Conservation (phyloP, 441 rosid genomes). For the Erodium trifolium region DNA sequence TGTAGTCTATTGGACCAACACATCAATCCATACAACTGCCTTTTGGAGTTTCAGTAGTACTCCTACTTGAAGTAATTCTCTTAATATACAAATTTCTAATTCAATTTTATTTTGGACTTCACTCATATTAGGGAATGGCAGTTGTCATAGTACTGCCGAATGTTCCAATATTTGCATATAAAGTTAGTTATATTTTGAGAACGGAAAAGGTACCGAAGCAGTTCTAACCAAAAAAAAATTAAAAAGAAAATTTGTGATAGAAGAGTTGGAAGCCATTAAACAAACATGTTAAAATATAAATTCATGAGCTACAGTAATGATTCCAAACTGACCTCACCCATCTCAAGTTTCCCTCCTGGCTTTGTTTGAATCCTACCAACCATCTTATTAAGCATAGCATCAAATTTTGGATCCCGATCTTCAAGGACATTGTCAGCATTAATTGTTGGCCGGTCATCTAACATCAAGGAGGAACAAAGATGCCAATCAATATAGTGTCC, state of each 20-base stretch:
- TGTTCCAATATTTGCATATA: not conserved
- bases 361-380: constrained; percentile 68
- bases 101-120: not conserved
- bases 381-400: constrained; percentile 82
- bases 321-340: constrained; percentile 63
- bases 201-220: not conserved
- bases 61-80: not conserved
- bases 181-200: not conserved
- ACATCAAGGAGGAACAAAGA: constrained; percentile 1
- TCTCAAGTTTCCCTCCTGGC: constrained; percentile 79
- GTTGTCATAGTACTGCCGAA: not conserved
- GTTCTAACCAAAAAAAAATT: not conserved
- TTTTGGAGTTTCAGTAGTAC: not conserved
- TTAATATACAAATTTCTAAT: not conserved
- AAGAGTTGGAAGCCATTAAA: not conserved
- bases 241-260: not conserved
- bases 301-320: not conserved
- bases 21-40: not conserved
- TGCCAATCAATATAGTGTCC: constrained; percentile 3
- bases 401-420: constrained; percentile 57
- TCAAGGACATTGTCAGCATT: constrained; percentile 51
- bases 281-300: not conserved
- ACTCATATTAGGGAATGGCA: not conserved
- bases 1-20: not conserved
- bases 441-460: constrained; percentile 29